Conservation (phyloP, 331 rosid species). For the Saraca asoca region DNA sequence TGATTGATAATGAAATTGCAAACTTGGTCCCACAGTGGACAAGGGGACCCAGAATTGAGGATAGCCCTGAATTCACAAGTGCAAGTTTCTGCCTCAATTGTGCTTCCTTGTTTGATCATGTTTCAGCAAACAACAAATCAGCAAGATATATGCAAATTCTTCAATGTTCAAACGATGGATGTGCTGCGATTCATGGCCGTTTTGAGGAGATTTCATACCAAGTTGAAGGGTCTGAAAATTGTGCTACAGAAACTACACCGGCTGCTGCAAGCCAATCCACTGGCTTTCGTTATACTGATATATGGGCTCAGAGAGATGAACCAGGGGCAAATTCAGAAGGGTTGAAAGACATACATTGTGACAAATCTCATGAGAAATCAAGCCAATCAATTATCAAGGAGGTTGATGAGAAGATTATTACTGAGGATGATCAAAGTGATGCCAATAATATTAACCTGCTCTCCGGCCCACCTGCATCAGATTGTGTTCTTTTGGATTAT, state of each 20-base stretch:
- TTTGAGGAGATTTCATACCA: conserved; percentile 94
- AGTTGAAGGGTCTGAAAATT: conserved; percentile 66
- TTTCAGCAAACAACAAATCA: conserved; percentile 49
- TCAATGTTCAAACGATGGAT: conserved; percentile 70
- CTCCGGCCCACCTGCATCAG: conserved; percentile 34
- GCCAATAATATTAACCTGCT: conserved; percentile 38
- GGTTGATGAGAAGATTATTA: conserved; percentile 51
- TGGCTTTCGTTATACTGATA: conserved; percentile 64
- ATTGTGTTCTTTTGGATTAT: conserved; percentile 42
- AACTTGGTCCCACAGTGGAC: conserved; percentile 82
- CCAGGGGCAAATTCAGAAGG: conserved; percentile 44
- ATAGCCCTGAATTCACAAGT: conserved; percentile 44
- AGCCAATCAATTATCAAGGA: conserved; percentile 43
- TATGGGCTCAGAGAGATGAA: conserved; percentile 84
- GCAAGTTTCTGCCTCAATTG: conserved; percentile 56
- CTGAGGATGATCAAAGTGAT: conserved; percentile 40
- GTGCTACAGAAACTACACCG: conserved; percentile 45
- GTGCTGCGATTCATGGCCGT: conserved; percentile 80
- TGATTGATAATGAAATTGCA: conserved; percentile 80
- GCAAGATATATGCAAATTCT: conserved; percentile 70
- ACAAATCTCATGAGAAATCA: conserved; percentile 43
- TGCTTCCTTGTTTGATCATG: conserved; percentile 58
- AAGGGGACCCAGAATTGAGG: conserved; percentile 43
- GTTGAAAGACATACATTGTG: conserved; percentile 49
- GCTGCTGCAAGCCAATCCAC: conserved; percentile 49